Base-by-base conservation (phyloP, 352 stramenopile genomes). In the Globisporangium okanoganense region DNA sequence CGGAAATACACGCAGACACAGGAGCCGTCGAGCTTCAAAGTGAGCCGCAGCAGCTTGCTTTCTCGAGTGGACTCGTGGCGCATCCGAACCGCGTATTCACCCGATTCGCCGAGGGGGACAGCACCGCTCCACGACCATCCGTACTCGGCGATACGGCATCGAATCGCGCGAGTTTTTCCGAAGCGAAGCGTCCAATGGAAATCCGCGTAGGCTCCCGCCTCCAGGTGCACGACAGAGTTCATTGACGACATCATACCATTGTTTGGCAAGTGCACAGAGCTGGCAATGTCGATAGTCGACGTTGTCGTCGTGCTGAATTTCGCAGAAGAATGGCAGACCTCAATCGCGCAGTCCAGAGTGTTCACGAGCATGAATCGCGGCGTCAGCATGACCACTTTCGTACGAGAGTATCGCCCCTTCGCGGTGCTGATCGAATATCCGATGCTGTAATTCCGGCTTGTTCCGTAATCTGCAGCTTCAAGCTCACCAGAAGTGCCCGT, bases 371-470 rank as follows among this genome's bases (percentile, higher is more conserved):
- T 87, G 56, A 92, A 94, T 25, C 87, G 68, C 29, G 87, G 87
- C 18, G 85, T 90, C 41, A 96, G 65, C 77, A 91, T 95, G 44
- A 96, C 87, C 12, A 96, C 85, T 62, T 96, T 94, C 25, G 87
- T 94, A 40, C 87, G 72, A 36, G 87, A 92, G 50, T 94, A 96
- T 41, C 78, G 66, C 8, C 82, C 84, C 52, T 89, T 89, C 2
- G 80, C 87, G 13, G 79, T 70, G 24, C 68, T 80, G 36, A 96
- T 92, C 9, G 82, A 90, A 66, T 92, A 94, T 1, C 87, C 87
- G 24, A 96, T 85, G 38, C 79, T 89, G 68, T 85, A 92, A 54
- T 85, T 85, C 25, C 79, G 72, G 51, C 89, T 82, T 33, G 67
- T 62, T 22, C 63, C 73, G 24, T 75, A 87, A 61, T 92, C 78